Evolutionary conservation across 1,139 yeast species (phyloP), one percentile per base, ranked within the genome.

Genomic region (Sugiyamaella neomexicana): DNA sequence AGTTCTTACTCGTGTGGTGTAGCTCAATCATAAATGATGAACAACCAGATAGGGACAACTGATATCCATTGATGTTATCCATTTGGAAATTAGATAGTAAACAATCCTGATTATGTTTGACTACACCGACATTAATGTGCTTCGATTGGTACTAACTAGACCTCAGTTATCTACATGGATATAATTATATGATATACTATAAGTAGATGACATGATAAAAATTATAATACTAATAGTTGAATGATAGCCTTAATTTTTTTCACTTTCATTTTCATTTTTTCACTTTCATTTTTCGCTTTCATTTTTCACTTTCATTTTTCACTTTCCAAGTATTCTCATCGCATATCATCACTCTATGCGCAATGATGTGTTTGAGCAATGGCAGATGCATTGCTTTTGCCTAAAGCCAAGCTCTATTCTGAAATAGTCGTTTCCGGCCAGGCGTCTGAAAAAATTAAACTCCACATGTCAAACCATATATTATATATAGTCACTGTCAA

Each of bases 11-110:
- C 7, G 16, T 13, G 9, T 34, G 16, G 2, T 16, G 37, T 42
- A n/a, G n/a, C 47, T 44, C 39, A 25, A 16, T 17, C 39, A 34
- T 42, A 20, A 47, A 39, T 47, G 51, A 47, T 47, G 51, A 47
- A 39, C 38, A 47, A 47, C 45, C 51, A 47, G 51, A 47, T 47
- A 47, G 51, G 51, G 51, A 47, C 51, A 47, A 47, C 51, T 47
- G 51, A 47, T 38, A 47, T 47, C 20, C 48, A 34, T 47, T 47
- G 51, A 47, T 47, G 51, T 47, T 47, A 47, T 39, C 51, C 51
- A 47, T 47, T 47, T 47, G 51, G 51, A 47, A 47, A 38, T 20
- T 45, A 45, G 51, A 47, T 47, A 47, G 51, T 47, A 47, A 41
- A 47, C 20, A 29, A 27, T 29, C 32, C 51, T 47, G 51, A 47